Evolutionary conservation across 257 asterid genomes (phyloP), one percentile per base, ranked within the genome.

Genomic region (Buddleja alternifolia): DNA sequence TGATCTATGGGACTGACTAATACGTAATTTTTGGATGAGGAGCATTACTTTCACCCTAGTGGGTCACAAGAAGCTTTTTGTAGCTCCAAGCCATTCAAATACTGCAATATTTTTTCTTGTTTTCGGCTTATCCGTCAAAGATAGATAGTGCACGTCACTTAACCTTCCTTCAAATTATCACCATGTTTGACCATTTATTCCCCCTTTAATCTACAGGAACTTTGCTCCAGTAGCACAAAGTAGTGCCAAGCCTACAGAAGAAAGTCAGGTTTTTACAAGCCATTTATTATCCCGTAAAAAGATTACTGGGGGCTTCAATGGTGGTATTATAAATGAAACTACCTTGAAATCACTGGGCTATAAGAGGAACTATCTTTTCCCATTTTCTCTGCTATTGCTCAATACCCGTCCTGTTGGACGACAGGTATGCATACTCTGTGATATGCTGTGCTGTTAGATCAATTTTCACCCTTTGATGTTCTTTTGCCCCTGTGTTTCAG

Each of bases 341-440:
- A 83, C 93, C 20, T 64, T 93, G 85, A 82, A 90, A 70, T 83
- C 88, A 15, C 77, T 93, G 75, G 80, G 82, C 79, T 80, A 81
- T 78, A 86, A 63, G 67, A 85, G 86, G 82, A 93, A 86, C 77
- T 85, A 75, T 65, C 74, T 88, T 56, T 90, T 86, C 53, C 98
- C 98, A 10, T 80, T 86, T 77, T 93, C 96, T 67, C 83, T 88
- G 74, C 70, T 90, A 74, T 71, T 93, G 88, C 90, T 78, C 75
- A 93, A 93, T 76, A 85, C 95, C 53, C 85, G 96, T 60, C 98
- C 98, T 61, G 97, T 90, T 61, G 97, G 90, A 70, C 86, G 97
- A 76, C 92, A 88, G 98, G 98, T 93, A 88, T 64, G 44, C 48
- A 34, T 10, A 69, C 69, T 71, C 64, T 47, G 55, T 73, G 20